Base-by-base conservation (phyloP, 2,329 filamentous ascomycete genomes). In the Colletotrichum aenigma region DNA sequence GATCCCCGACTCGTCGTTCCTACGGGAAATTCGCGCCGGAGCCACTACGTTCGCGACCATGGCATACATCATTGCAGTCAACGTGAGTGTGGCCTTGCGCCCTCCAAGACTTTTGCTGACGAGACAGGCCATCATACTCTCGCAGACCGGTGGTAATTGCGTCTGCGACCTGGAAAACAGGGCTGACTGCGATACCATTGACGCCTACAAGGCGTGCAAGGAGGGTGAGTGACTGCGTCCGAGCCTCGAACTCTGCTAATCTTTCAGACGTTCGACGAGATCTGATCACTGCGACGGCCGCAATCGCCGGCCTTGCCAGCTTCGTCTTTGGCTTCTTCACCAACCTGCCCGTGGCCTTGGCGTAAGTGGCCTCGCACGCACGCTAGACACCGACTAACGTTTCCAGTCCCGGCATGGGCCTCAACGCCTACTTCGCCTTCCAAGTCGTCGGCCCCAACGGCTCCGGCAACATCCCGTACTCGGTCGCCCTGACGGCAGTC, bases 21-120 rank as follows among this genome's bases (percentile, higher is more conserved):
- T 95, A 77, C 94, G 92, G 26, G 95, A 97, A 83, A 86, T 97
- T 73, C 92, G 95, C 32, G 95, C 95, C 34, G 95, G 95, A 2
- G 83, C 96, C 70, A 95, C 95, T 3, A 97, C 95, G 4, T 94
- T 94, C 81, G 93, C 93, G 70, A 94, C 93, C 4, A 95, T 96
- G 94, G 93, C 94, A 16, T 96, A 96, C 84, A 96, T 97, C 79
- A 96, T 97, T 81, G 93, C 93, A 10, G 92, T 93, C 77, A 93
- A 93, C 79, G 91, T 91, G 78, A 80, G 88, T 80, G 6, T 10
- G 7, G 38, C n/a, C 4, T 56, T 30, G 15, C 15, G 9, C 10
- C 16, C 10, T 43, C 36, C 34, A 64, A 16, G 16, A 24, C 26
- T 28, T 18, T 12, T 28, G 60, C 55, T 72, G 26, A 77, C 18